Conservation (phyloP, 495 filamentous ascomycete species). For the Hapsidospora chrysogenum region DNA sequence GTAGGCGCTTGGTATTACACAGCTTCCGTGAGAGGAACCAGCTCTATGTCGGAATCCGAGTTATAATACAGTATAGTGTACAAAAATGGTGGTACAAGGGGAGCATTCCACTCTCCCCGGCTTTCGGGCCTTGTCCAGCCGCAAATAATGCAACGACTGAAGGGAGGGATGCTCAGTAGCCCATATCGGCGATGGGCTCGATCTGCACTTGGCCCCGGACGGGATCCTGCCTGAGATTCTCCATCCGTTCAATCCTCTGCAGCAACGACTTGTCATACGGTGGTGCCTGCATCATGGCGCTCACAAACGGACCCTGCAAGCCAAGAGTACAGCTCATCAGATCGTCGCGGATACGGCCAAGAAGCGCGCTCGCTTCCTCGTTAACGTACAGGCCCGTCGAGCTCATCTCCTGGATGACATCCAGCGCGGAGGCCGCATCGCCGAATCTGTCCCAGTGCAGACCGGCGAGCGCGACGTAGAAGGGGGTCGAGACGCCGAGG, state of each 20-base stretch:
- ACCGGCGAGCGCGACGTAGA: constrained; percentile 59
- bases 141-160: no score
- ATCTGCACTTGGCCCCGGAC: no score
- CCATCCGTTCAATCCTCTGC: neutral
- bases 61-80: no score
- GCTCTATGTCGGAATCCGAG: no score
- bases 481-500: constrained; percentile 50
- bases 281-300: constrained; percentile 1
- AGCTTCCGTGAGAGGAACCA: no score
- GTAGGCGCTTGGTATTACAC: no score
- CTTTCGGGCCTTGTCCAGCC: no score
- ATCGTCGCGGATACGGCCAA: neutral
- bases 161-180: no score
- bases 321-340: neutral
- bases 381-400: constrained; percentile 47
- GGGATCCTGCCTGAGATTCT: no score
- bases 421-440: constrained; percentile 41
- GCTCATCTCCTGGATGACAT: constrained; percentile 64
- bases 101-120: no score
- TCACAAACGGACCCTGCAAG: constrained; percentile 2
- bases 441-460: constrained; percentile 46
- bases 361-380: constrained; percentile 4
- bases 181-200: no score
- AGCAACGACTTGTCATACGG: neutral
- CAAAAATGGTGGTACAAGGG: no score